phyloP scores from a whole-genome alignment of 306 rosid genomes.

The Arachis hypogaea region DNA sequence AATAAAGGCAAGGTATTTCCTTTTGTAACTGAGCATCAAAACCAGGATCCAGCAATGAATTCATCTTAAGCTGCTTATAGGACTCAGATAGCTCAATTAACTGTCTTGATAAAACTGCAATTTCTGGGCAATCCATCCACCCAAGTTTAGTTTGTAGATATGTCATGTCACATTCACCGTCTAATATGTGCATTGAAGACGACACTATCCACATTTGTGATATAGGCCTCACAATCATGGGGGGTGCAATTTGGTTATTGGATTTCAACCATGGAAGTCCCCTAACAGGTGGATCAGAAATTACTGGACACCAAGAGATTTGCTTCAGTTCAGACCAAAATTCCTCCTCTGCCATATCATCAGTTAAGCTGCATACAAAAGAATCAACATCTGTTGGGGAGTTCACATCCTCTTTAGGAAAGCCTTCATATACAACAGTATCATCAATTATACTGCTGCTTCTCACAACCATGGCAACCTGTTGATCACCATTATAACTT shows the following conservation, averaged over 20 bases:
- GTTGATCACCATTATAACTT: conserved; percentile 50
- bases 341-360: conserved; percentile 72
- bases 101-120: conserved; percentile 63
- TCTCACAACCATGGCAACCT: conserved; percentile 37
- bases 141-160: conserved; percentile 77
- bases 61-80: conserved; percentile 63
- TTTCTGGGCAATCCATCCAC: conserved; percentile 68
- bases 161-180: conserved; percentile 58
- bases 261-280: conserved; percentile 92
- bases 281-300: conserved; percentile 65
- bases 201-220: conserved; percentile 93
- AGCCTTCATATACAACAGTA: conserved; percentile 42
- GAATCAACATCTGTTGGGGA: conserved; percentile 47
- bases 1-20: conserved; percentile 74
- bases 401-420: conserved; percentile 45
- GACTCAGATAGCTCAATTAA: conserved; percentile 74
- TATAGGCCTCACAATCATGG: conserved; percentile 76
- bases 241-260: conserved; percentile 60
- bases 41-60: conserved; percentile 56
- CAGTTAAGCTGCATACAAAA: conserved; percentile 49
- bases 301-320: conserved; percentile 90
- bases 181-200: conserved; percentile 84
- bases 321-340: conserved; percentile 89
- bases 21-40: conserved; percentile 65
- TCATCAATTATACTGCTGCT: conserved; percentile 37